Evolutionary conservation across 108 stramenopile species (phyloP).

Genomic region (Cyclotella baltica): DNA sequence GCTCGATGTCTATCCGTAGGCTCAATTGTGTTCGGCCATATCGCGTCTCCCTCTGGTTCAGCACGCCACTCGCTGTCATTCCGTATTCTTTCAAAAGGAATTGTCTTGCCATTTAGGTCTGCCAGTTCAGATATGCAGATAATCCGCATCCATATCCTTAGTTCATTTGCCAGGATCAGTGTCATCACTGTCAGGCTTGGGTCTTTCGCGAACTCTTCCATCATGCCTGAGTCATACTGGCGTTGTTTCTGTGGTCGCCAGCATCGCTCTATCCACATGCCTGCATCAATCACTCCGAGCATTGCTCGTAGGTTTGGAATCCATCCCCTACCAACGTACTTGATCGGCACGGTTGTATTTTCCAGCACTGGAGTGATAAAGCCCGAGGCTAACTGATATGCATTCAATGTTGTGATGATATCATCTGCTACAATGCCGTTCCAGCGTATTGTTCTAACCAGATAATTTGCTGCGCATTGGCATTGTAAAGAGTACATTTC

Average conservation of each 20-base stretch:
- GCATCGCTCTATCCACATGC: not conserved
- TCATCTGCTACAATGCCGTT: not conserved
- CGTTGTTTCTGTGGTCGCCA: constrained; percentile 9
- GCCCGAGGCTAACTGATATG: not conserved
- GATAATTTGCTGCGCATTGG: not conserved
- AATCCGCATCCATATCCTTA: constrained; percentile 3
- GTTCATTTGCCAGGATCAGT: not conserved
- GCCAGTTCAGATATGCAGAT: not conserved
- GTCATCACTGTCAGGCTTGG: not conserved
- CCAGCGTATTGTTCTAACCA: constrained; percentile 5
- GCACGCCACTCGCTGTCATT: constrained; percentile 11
- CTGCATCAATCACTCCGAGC: not conserved
- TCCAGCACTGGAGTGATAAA: not conserved
- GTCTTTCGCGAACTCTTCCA: not conserved
- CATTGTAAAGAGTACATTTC: not conserved
- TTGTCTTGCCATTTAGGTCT: not conserved
- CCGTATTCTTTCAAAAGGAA: not conserved
- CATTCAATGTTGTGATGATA: constrained; percentile 9
- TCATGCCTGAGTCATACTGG: not conserved
- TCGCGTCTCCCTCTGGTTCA: not conserved
- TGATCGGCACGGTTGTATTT: not conserved
- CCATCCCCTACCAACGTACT: not conserved
- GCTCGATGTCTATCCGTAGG: not conserved
- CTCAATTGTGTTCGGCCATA: not conserved
- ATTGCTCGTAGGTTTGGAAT: not conserved